A percentile compares a stretch with the other conserved stretches of the same genome.
Conservation (phyloP, 805 yeast genomes). For the Zygosaccharomyces bisporus region DNA sequence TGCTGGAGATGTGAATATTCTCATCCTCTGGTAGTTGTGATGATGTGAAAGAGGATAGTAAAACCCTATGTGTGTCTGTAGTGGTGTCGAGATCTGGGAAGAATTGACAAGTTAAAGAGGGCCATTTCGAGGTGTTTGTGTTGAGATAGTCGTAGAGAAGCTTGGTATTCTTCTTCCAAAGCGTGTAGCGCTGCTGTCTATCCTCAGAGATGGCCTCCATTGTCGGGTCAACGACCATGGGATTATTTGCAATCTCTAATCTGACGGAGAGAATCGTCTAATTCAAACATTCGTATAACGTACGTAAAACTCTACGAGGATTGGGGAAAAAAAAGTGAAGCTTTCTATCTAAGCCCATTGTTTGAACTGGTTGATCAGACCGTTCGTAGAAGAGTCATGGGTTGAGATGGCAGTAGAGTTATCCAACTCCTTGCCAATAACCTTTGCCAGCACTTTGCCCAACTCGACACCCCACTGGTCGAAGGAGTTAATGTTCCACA, state of each 20-base stretch:
- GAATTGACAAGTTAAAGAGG: constrained; percentile 69
- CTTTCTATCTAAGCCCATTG: constrained; percentile 51
- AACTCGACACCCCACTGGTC: constrained; percentile 99
- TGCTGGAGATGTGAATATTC: constrained; percentile 26
- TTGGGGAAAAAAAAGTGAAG: not conserved
- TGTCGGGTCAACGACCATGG: too few relatives aligned
- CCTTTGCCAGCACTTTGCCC: constrained; percentile 97
- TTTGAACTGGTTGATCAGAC: constrained; percentile 93
- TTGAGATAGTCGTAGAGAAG: constrained; percentile 69
- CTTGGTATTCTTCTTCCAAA: constrained; percentile 81
- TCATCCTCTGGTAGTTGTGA: constrained; percentile 37
- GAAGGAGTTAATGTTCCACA: constrained; percentile 98
- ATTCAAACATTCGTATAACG: not conserved
- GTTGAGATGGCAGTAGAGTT: constrained; percentile 49
- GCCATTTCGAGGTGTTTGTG: constrained; percentile 65
- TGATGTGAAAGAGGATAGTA: constrained; percentile 36
- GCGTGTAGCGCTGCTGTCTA: constrained; percentile 33
- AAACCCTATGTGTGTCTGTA: constrained; percentile 28
- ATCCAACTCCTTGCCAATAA: constrained; percentile 84
- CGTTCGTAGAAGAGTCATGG: constrained; percentile 91
- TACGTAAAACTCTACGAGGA: not conserved
- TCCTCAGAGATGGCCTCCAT: constrained; percentile 21
- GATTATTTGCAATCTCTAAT: not conserved
- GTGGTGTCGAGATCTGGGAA: constrained; percentile 44
- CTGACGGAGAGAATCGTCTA: not conserved